Conservation (phyloP, 1,139 yeast genomes). For the Yamadazyma trypodendri region DNA sequence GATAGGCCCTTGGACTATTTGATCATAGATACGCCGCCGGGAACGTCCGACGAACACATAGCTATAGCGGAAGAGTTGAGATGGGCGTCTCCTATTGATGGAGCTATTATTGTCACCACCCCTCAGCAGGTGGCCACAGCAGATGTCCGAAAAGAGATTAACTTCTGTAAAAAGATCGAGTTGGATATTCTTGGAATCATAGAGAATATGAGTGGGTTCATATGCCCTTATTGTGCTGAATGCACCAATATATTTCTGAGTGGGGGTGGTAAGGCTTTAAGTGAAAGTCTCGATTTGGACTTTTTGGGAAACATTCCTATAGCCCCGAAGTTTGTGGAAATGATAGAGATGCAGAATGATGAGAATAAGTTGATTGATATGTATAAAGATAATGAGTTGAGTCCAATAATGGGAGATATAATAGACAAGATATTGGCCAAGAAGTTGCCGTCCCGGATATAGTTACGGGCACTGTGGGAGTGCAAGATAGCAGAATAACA, state of each 20-base stretch:
- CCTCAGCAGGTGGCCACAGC: slow-evolving; percentile 58
- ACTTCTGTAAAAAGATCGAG: slow-evolving; percentile 46
- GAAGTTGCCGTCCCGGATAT: slow-evolving; percentile 33
- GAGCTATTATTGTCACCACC: slow-evolving; percentile 49
- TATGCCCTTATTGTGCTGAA: slow-evolving; percentile 79
- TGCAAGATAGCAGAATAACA: background rate
- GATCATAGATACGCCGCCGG: slow-evolving; percentile 96
- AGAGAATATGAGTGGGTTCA: slow-evolving; percentile 51
- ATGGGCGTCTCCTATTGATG: slow-evolving; percentile 47
- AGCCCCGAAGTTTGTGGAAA: slow-evolving; percentile 85
- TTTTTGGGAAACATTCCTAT: slow-evolving; percentile 89
- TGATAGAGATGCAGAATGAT: slow-evolving; percentile 62
- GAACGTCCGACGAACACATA: slow-evolving; percentile 97
- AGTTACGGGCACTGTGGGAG: no score
- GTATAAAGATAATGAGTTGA: slow-evolving; percentile 36
- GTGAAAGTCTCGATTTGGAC: slow-evolving; percentile 58
- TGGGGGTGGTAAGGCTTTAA: slow-evolving; percentile 85
- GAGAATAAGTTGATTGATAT: slow-evolving; percentile 29
- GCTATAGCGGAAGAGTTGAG: slow-evolving; percentile 91
- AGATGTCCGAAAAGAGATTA: slow-evolving; percentile 50
- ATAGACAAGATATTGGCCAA: slow-evolving; percentile 43
- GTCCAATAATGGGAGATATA: slow-evolving; percentile 52
- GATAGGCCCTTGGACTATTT: slow-evolving; percentile 64
- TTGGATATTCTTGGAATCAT: slow-evolving; percentile 43
- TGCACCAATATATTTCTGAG: slow-evolving; percentile 87